Evolutionary conservation across 2,329 filamentous ascomycete genomes (phyloP).

Genomic region (Diatrype stigma): DNA sequence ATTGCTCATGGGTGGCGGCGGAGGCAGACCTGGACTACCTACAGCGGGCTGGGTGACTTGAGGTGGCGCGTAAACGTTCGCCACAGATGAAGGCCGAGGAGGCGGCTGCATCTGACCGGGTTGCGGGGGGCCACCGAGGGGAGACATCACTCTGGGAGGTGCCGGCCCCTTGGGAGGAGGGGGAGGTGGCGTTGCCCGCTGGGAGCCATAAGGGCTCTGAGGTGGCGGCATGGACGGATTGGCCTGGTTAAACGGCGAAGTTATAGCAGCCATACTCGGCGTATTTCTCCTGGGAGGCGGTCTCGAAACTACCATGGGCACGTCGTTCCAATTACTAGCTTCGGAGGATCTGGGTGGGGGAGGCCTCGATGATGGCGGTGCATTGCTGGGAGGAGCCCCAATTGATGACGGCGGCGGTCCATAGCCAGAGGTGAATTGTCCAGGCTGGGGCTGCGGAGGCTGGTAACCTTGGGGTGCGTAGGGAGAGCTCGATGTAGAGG

Average conservation of each 20-base stretch:
- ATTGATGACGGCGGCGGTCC: conserved; percentile 37
- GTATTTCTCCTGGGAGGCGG: conserved; percentile 71
- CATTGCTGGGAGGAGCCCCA: conserved; percentile 58
- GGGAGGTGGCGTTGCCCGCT: conserved; percentile 67
- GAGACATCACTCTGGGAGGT: conserved; percentile 68
- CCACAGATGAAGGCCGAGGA: conserved; percentile 51
- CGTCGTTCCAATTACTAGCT: conserved; percentile 88
- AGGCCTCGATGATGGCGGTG: conserved; percentile 61
- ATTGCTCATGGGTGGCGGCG: conserved; percentile 45
- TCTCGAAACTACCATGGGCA: conserved; percentile 76
- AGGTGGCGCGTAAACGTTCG: conserved; percentile 62
- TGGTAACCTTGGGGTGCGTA: conserved; percentile 52
- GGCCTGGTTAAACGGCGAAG: conserved; percentile 71
- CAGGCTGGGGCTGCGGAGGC: conserved; percentile 37
- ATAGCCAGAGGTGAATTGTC: conserved; percentile 20
- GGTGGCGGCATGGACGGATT: conserved; percentile 49
- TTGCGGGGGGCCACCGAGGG: conserved; percentile 55
- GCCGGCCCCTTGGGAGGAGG: conserved; percentile 80
- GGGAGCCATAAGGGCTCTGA: conserved; percentile 52
- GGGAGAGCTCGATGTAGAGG: conserved; percentile 25
- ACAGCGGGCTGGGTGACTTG: conserved; percentile 36
- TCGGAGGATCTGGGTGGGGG: conserved; percentile 69
- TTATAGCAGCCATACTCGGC: conserved; percentile 64
- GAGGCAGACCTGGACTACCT: conserved; percentile 22
- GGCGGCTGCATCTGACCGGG: conserved; percentile 39